Evolutionary conservation across 2,329 filamentous ascomycete genomes (phyloP).

Genomic region (Nigrograna mackinnonii): DNA sequence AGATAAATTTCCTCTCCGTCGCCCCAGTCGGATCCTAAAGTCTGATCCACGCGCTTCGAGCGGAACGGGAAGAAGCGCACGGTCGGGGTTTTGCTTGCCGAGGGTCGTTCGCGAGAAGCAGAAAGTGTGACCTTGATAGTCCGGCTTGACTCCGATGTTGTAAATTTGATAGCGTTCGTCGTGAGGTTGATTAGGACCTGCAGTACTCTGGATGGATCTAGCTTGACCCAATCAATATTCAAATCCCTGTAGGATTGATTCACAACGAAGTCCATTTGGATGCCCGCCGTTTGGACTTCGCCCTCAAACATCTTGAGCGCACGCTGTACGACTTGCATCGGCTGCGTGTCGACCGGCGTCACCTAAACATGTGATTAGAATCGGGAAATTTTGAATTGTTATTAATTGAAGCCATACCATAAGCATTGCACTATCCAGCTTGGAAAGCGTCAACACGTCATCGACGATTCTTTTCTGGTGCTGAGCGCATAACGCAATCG

Average conservation of each 20-base stretch:
- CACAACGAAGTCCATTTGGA: conserved; percentile 66
- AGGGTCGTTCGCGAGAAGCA: conserved; percentile 61
- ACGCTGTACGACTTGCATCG: conserved; percentile 66
- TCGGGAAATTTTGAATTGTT: neutral
- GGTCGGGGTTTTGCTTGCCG: conserved; percentile 41
- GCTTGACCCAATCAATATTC: conserved; percentile 67
- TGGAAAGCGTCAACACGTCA: conserved; percentile 50
- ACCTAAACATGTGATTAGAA: conserved; percentile 39
- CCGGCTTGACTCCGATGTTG: conserved; percentile 63
- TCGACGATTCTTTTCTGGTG: conserved; percentile 70
- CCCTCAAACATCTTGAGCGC: conserved; percentile 79
- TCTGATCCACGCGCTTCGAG: conserved; percentile 50
- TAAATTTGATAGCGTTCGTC: conserved; percentile 84
- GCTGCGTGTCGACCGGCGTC: conserved; percentile 70
- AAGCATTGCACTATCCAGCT: conserved; percentile 75
- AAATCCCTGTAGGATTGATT: conserved; percentile 64
- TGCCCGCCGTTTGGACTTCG: conserved; percentile 70
- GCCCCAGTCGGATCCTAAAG: conserved; percentile 68
- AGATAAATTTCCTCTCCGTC: conserved; percentile 67
- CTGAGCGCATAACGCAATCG: conserved; percentile 75
- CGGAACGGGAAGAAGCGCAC: conserved; percentile 68
- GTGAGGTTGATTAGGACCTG: conserved; percentile 72
- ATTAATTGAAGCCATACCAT: conserved; percentile 43
- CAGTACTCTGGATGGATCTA: conserved; percentile 75
- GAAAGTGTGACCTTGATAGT: conserved; percentile 69